Conservation (phyloP, 352 stramenopile species). For the Pythium phragmiticola region DNA sequence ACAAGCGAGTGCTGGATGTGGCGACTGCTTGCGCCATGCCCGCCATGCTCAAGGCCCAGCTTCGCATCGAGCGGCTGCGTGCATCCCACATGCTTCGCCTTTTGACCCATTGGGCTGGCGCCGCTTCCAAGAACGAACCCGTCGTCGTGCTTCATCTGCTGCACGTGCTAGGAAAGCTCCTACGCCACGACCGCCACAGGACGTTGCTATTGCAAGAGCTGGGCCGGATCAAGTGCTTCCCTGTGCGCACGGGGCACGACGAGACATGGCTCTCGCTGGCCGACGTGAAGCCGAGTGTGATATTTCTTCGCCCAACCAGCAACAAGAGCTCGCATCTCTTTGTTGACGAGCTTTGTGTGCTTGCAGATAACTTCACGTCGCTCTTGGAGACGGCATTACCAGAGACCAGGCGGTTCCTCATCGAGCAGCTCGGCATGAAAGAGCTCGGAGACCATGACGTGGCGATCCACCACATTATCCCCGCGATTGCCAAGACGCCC, state of each 20-base stretch:
- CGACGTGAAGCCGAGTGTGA: conserved; percentile 3
- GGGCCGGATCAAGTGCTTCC: conserved; percentile 72
- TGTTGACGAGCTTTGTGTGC: conserved; percentile 35
- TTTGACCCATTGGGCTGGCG: conserved; percentile 26
- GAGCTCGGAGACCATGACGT: conserved; percentile 72
- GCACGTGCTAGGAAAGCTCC: conserved; percentile 52
- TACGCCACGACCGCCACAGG: conserved; percentile 49
- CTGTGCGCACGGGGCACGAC: conserved; percentile 31
- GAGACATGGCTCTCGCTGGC: conserved; percentile 19
- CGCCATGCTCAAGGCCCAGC: conserved; percentile 47
- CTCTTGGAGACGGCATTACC: conserved; percentile 24
- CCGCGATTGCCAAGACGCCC: conserved; percentile 31
- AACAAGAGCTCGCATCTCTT: conserved; percentile 1
- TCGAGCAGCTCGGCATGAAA: conserved; percentile 55
- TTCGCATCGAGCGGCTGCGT: conserved; percentile 66
- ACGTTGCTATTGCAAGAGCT: conserved; percentile 58
- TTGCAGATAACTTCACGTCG: conserved; percentile 42
- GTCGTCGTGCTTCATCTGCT: conserved; percentile 45
- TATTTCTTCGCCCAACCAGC: conserved; percentile 17
- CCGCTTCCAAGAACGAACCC: conserved; percentile 36
- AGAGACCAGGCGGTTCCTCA: conserved; percentile 47
- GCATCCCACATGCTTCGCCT: conserved; percentile 62
- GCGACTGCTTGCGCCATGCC: conserved; percentile 39
- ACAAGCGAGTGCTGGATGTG: conserved; percentile 56
- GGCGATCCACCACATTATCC: conserved; percentile 60